These are phyloP conservation scores for Mycena venus DNA, from an alignment of 768 basidiomycete species.

Conservation along the genomic window DNA sequence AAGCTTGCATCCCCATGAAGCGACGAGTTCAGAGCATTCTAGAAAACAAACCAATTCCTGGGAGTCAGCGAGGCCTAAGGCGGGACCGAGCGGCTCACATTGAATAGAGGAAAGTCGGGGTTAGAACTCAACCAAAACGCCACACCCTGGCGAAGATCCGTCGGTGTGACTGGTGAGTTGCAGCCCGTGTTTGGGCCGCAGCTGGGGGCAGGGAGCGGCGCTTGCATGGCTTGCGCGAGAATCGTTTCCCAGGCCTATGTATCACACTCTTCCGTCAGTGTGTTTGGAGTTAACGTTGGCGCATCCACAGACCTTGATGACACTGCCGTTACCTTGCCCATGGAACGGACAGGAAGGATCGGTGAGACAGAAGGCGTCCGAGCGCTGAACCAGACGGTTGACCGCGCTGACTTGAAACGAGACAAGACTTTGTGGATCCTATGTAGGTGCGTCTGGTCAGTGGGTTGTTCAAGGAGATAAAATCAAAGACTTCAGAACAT, in stretches of 20 bases:
- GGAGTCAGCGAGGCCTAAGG: neutral
- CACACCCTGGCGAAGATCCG: neutral
- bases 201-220: constrained; percentile 1
- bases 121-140: neutral
- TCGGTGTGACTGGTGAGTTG: constrained; percentile 16
- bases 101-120: neutral
- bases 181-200: constrained; percentile 3
- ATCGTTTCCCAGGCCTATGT: constrained; percentile 15
- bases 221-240: neutral
- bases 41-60: neutral
- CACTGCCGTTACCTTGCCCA: constrained; percentile 34
- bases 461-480: neutral
- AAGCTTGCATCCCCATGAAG: constrained; percentile 22
- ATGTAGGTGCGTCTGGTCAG: too few relatives aligned
- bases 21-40: constrained; percentile 1
- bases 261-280: neutral
- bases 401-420: constrained; percentile 26
- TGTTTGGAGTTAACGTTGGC: too few relatives aligned
- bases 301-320: constrained; percentile 54
- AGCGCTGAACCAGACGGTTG: constrained; percentile 30
- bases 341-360: constrained; percentile 35
- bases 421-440: constrained; percentile 20
- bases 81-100: neutral
- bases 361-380: constrained; percentile 34
- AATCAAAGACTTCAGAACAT: neutral